Base-by-base conservation (phyloP, 441 rosid species). In the Gossypium gossypioides region DNA sequence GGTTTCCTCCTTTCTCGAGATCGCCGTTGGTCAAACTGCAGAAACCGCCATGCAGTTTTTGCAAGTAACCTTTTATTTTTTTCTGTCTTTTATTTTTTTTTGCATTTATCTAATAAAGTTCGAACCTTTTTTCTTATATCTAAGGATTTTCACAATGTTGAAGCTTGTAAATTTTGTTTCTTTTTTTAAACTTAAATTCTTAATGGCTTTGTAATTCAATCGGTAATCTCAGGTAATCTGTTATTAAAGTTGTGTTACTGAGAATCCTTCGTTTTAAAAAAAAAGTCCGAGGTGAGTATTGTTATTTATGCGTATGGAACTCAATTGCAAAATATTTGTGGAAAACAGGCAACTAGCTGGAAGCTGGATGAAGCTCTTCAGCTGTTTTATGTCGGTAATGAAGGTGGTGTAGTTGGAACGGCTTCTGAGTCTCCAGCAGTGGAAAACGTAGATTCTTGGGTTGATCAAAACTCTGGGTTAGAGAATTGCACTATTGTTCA, bases 281-380 rank as follows among this genome's bases (percentile, higher is more conserved):
- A 27, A 29, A 29, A 37, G 22, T 74, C 37, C 12, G 44, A 46
- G 48, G 22, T 34, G 44, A 58, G 13, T 3, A 15, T 68, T 37
- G 50, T 40, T 65, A 21, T 25, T 62, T 64, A 52, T 75, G 10
- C 19, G 6, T 27, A 64, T 68, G 29, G 27, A 72, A 68, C 55
- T 69, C 68, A 60, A 24, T 56, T 34, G n/a, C 67, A 66, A 29
- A 68, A 55, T 63, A 0, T 40, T 51, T 74, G 27, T 67, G 74
- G 60, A 57, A 46, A 82, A 81, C 79, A 95, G 99, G 94, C 97
- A 10, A 95, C 99, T 18, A 85, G 89, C 78, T 95, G 99, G 99
- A 89, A 89, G 72, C 96, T 95, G 76, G 99, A 95, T 56, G 99
- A 92, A 71, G 99, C 99, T 67, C 58, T 95, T 75, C 97, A 92